phyloP scores from a whole-genome alignment of 2,329 filamentous ascomycete genomes.

The Colletotrichum spaethianum region DNA sequence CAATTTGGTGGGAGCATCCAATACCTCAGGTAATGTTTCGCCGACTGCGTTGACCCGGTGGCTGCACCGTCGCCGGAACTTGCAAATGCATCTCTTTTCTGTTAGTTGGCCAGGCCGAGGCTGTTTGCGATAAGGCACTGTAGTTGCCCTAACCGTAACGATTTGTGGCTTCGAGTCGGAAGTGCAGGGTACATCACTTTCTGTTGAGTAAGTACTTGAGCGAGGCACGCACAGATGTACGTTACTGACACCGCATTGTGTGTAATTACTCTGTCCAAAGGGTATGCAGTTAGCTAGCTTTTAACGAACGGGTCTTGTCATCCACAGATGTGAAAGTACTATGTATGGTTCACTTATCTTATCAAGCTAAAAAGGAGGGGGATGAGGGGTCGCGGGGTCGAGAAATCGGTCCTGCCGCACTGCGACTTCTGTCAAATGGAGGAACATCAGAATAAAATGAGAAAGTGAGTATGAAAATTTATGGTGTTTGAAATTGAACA shows the following conservation, averaged over 20 bases:
- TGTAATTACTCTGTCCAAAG: neutral
- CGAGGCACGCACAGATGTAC: too few species aligned
- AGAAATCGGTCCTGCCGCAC: neutral
- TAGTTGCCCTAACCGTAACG: neutral
- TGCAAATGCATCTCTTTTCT: neutral
- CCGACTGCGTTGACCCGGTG: neutral
- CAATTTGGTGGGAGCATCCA: neutral
- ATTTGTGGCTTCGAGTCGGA: neutral
- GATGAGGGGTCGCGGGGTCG: slow-evolving; percentile 5
- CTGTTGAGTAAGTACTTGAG: too few species aligned
- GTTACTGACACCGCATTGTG: too few species aligned
- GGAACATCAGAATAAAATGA: neutral
- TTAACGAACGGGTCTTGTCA: neutral
- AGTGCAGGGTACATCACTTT: neutral
- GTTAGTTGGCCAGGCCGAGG: neutral
- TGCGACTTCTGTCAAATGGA: neutral
- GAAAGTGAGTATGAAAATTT: neutral
- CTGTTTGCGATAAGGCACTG: neutral
- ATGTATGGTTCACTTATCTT: neutral
- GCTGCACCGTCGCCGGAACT: neutral
- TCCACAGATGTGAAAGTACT: neutral
- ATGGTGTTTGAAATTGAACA: neutral
- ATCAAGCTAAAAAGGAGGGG: neutral
- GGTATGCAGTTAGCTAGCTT: neutral
- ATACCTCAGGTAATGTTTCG: neutral